phyloP scores from a whole-genome alignment of 2,329 filamentous ascomycete species.

The Xylaria sp. region DNA sequence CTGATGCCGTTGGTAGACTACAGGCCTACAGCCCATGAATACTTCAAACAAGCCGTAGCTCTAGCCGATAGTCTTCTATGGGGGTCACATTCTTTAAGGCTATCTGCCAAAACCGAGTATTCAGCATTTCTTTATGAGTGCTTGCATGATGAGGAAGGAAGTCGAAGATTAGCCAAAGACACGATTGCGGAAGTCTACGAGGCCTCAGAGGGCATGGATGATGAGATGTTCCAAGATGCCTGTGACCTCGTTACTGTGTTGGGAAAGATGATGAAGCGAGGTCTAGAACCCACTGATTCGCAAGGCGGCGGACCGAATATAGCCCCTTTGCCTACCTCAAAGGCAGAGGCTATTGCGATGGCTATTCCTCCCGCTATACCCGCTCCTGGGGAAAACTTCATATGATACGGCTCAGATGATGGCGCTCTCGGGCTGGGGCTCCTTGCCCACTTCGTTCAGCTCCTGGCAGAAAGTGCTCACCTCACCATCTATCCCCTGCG shows the following conservation, averaged over 20 bases:
- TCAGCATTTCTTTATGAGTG: conserved; percentile 95
- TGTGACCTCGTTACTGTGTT: conserved; percentile 87
- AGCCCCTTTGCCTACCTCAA: conserved; percentile 37
- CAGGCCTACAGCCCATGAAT: conserved; percentile 80
- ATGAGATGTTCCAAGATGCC: conserved; percentile 93
- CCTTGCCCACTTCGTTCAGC: background rate
- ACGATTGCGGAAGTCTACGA: conserved; percentile 93
- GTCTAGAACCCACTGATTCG: conserved; percentile 55
- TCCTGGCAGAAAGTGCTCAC: background rate
- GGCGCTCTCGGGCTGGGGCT: background rate
- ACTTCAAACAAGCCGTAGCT: conserved; percentile 80
- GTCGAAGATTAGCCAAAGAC: conserved; percentile 79
- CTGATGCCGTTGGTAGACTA: conserved; percentile 84
- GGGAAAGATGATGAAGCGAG: conserved; percentile 88
- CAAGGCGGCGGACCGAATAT: conserved; percentile 35
- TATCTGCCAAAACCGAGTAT: conserved; percentile 93
- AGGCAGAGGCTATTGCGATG: conserved; percentile 37
- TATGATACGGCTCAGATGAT: conserved; percentile 37
- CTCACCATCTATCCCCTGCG: background rate
- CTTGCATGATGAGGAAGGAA: conserved; percentile 80
- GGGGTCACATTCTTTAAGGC: conserved; percentile 87
- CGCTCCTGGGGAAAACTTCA: conserved; percentile 45
- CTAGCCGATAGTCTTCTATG: conserved; percentile 82
- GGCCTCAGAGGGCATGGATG: conserved; percentile 90
- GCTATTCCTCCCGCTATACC: conserved; percentile 41